Evolutionary conservation across 352 stramenopile species (phyloP).

Genomic region (Globisporangium barbulae): DNA sequence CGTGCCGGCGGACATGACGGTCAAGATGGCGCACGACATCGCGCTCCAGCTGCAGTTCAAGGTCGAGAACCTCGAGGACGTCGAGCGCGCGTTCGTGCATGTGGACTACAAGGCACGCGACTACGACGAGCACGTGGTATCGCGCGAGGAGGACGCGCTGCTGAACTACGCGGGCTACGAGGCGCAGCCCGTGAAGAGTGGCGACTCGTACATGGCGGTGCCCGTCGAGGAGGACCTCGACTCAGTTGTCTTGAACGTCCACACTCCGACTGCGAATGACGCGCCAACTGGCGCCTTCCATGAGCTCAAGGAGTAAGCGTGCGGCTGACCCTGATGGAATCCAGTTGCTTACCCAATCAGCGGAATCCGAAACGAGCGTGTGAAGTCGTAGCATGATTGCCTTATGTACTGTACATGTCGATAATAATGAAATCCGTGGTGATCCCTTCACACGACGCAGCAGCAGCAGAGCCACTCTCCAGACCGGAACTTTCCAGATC

Average conservation of each 20-base stretch:
- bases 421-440: too few relatives aligned
- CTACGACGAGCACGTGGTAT: conserved; percentile 70
- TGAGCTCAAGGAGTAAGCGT: conserved; percentile 18
- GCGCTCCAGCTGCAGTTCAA: conserved; percentile 94
- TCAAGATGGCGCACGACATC: conserved; percentile 93
- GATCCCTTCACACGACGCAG: too few relatives aligned
- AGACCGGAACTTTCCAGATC: too few relatives aligned
- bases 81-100: conserved; percentile 94
- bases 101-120: conserved; percentile 91
- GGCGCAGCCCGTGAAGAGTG: conserved; percentile 14
- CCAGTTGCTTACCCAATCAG: too few relatives aligned
- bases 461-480: too few relatives aligned
- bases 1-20: conserved; percentile 83
- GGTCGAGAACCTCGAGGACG: conserved; percentile 88
- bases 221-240: conserved; percentile 8
- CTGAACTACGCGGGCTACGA: conserved; percentile 38
- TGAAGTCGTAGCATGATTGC: too few relatives aligned
- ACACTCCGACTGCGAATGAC: conserved; percentile 9
- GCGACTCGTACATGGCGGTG: conserved; percentile 20
- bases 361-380: too few relatives aligned
- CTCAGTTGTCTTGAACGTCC: conserved; percentile 3
- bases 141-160: conserved; percentile 47
- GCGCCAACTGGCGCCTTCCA: conserved; percentile 13
- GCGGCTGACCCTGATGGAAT: too few relatives aligned
- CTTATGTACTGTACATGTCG: too few relatives aligned